Evolutionary conservation across 441 rosid genomes (phyloP), one percentile per base, ranked within the genome.

Genomic region (Melastoma candidum): DNA sequence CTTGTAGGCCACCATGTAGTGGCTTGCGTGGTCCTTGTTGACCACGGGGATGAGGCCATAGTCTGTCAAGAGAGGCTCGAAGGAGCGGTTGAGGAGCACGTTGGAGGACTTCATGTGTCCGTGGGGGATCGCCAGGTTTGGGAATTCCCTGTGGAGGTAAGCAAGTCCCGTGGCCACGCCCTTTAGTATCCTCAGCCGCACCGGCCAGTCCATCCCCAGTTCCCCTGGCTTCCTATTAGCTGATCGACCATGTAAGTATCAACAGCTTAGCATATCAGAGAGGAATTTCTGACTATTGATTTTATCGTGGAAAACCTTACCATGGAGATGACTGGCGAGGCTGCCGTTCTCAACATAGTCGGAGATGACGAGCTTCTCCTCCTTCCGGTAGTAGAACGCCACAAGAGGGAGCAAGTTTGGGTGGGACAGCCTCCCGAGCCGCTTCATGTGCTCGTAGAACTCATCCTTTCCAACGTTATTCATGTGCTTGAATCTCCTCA

Each of bases 81-180:
- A 72, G 49, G 70, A 68, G 13, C 73, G 67, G 50, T 76, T 71
- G 0, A 93, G 71, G 25, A 93, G 85, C 12, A 93, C 96, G 50
- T 93, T 93, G 7, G 99, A 93, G 59, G 97, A 89, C 68, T 93
- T 93, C 8, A 89, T 76, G 68, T 93, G 97, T 26, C 99, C 99
- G 48, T 93, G 95, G 5, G 99, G 87, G 25, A 76, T 72, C 0
- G 74, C 60, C 0, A 85, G 67, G 14, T 72, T 72, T 0, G 88
- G 90, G 51, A 93, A 78, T 67, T 84, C 85, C 0, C 39, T 66
- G 78, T 80, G 80, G 56, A 93, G 80, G 64, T 80, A 84, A n/a
- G 66, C 71, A 69, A 93, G 63, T 2, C 97, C 99, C 57, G 60
- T 84, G 2, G 76, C 83, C 24, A 83, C 77, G 11, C 99, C 99